These are phyloP conservation scores for Craterostigma plantagineum DNA, from an alignment of 257 asterid genomes.

Conservation along the genomic window DNA sequence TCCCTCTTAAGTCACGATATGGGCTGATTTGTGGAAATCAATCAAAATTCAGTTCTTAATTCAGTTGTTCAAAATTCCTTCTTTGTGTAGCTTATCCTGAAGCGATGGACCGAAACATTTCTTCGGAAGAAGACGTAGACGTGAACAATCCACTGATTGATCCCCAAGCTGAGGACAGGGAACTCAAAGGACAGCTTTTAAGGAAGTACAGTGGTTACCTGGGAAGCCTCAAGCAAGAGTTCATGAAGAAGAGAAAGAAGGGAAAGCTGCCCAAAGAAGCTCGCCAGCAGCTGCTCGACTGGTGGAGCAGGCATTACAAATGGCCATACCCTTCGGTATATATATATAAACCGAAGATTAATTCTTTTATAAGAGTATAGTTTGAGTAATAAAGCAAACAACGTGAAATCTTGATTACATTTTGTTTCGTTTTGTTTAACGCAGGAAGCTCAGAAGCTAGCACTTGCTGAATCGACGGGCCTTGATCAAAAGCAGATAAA, in stretches of 20 bases:
- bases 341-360: too few species aligned
- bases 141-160: slow-evolving; percentile 36
- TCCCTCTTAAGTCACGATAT: too few species aligned
- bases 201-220: slow-evolving; percentile 85
- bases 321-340: slow-evolving; percentile 99
- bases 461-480: slow-evolving; percentile 75
- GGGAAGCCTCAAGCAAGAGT: slow-evolving; percentile 89
- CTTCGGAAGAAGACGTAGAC: slow-evolving; percentile 66
- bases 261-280: slow-evolving; percentile 98
- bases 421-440: too few species aligned
- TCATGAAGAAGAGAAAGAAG: slow-evolving; percentile 96
- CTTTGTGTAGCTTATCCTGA: slow-evolving; percentile 27
- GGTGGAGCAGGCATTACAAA: slow-evolving; percentile 95
- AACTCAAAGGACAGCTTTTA: slow-evolving; percentile 71
- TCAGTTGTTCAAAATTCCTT: background rate
- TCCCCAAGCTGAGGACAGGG: slow-evolving; percentile 77
- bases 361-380: too few species aligned
- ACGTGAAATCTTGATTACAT: too few species aligned
- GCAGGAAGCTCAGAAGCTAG: slow-evolving; percentile 92
- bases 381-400: too few species aligned
- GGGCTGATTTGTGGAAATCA: too few species aligned
- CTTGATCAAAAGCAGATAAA: slow-evolving; percentile 86
- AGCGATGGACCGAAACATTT: slow-evolving; percentile 53
- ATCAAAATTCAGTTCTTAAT: too few species aligned
- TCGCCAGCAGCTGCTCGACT: slow-evolving; percentile 68